These are phyloP conservation scores for Uronychia setigera DNA, from an alignment of 73 alveolate genomes.

Conservation along the genomic window DNA sequence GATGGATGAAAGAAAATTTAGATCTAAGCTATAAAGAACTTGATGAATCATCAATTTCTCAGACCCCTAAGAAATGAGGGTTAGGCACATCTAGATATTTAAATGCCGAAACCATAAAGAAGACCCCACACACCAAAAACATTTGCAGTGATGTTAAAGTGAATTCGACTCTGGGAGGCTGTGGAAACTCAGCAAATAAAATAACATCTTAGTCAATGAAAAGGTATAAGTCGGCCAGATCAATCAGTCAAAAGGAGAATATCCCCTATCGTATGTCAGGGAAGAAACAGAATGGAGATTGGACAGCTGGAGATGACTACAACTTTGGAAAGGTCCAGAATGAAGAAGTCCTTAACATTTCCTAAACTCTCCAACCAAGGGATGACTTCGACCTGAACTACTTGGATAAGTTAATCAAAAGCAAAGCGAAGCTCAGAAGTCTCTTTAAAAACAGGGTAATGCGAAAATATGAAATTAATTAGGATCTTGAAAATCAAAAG, in stretches of 20 bases:
- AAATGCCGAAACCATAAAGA: neutral
- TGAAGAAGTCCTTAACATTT: neutral
- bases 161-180: neutral
- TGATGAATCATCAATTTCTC: neutral
- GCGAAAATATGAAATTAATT: too few species aligned
- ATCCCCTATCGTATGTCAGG: neutral
- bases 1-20: neutral
- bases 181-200: neutral
- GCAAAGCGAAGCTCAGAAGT: neutral
- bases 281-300: neutral
- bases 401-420: neutral
- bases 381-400: neutral
- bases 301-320: neutral
- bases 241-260: neutral
- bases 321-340: neutral
- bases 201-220: neutral
- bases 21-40: neutral
- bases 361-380: neutral
- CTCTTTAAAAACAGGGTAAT: neutral
- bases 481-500: neutral
- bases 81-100: too few species aligned
- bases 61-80: neutral
- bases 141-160: neutral
- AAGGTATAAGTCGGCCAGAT: neutral
- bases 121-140: neutral